Evolutionary conservation across 2,329 filamentous ascomycete species (phyloP), one percentile per base, ranked within the genome.

Genomic region (Trichoderma guizhouense): DNA sequence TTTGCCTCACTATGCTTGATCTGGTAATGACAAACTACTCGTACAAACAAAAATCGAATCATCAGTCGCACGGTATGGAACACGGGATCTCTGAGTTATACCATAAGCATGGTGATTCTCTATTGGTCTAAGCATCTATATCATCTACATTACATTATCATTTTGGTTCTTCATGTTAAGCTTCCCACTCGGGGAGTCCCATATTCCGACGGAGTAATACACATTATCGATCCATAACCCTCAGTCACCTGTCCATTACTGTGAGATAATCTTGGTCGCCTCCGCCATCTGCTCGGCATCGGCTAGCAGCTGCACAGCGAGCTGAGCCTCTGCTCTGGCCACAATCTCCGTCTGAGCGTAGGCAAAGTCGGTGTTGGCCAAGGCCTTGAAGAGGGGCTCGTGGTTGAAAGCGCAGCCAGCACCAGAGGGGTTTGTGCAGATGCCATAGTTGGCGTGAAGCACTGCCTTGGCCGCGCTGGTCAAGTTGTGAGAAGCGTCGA

Each of bases 321-420:
- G 34, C 30, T 74, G 73, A 7, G 73, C 62, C 39, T 71, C 66
- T n/a, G 72, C 72, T 26, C 73, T 64, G 5, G 73, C 72, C 12
- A 73, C 53, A 55, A 72, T 74, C 53, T 74, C 73, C 3, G 73
- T 73, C 57, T 74, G 74, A 3, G 63, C n/a, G 36, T 74, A 75
- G 14, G 69, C 61, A 65, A 67, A 75, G 28, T 74, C 70, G 53
- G 55, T 14, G 15, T 71, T 72, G 1, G 73, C 63, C 7, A 69
- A 9, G 0, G 11, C 6, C 21, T 61, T 64, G 64, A 74, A 74
- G 15, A 24, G n/a, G 5, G 73, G 74, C 72, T 75, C 73, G 36
- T 75, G 74, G 71, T 75, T 75, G 60, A 75, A 75, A 1, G 73
- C 58, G 14, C 74, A 74, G 9, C 58, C 53, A 18, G 26, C 57